Conservation (phyloP, 495 filamentous ascomycete species). For the Neurospora pannonica region DNA sequence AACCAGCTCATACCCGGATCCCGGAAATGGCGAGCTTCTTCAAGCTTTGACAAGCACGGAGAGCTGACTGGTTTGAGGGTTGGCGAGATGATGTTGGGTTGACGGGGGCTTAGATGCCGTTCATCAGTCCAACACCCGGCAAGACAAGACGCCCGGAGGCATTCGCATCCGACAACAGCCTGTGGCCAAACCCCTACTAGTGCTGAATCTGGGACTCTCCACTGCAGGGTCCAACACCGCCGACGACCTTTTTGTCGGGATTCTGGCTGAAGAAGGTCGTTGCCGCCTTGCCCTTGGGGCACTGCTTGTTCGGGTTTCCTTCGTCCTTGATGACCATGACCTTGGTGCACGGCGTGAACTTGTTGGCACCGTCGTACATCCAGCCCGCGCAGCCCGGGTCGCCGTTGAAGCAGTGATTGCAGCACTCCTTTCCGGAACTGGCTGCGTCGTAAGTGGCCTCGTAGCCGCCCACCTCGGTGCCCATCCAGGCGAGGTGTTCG, state of each 20-base stretch:
- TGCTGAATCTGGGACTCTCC: not conserved
- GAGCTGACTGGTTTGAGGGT: not conserved
- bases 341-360: conserved; percentile 17
- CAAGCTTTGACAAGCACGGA: not conserved
- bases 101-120: not conserved
- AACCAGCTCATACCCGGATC: not conserved
- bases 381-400: conserved; percentile 15
- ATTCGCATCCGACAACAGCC: not conserved
- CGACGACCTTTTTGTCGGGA: not conserved
- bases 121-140: not conserved
- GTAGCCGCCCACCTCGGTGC: not conserved
- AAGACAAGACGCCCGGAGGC: not conserved
- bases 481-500: conserved; percentile 7
- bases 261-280: not conserved
- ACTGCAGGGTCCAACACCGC: not conserved
- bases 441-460: not conserved
- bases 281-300: conserved; percentile 8
- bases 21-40: not conserved
- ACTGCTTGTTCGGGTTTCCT: conserved; percentile 1
- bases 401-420: conserved; percentile 5
- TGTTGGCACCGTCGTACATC: conserved; percentile 5
- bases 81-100: not conserved
- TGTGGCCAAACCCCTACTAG: not conserved
- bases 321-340: not conserved
- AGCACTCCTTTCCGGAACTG: conserved; percentile 11